These are phyloP conservation scores for Thyridium curvatum DNA, from an alignment of 2,329 filamentous ascomycete genomes.

Conservation along the genomic window DNA sequence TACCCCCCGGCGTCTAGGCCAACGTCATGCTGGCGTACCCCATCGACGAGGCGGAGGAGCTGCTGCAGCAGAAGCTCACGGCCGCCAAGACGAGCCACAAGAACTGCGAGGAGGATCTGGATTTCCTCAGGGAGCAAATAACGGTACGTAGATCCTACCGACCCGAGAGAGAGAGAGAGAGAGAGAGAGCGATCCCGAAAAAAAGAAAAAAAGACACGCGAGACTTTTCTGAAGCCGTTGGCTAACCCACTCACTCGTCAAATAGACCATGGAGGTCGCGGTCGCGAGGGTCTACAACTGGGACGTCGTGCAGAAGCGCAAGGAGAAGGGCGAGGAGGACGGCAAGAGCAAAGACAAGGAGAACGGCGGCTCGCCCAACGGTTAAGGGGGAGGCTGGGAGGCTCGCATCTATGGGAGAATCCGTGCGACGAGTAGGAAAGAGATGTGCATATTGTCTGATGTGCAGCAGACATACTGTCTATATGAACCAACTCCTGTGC, in stretches of 20 bases:
- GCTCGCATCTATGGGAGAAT: too few species aligned
- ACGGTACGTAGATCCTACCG: slow-evolving; percentile 54
- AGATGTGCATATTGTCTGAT: too few species aligned
- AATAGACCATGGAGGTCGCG: slow-evolving; percentile 88
- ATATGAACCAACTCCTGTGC: too few species aligned
- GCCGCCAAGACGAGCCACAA: slow-evolving; percentile 72
- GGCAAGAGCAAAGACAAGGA: slow-evolving; percentile 32
- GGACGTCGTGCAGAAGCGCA: slow-evolving; percentile 93
- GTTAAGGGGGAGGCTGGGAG: slow-evolving; percentile 11
- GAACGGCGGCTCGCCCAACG: slow-evolving; percentile 21
- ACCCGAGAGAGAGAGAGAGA: too few species aligned
- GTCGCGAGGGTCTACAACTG: slow-evolving; percentile 98
- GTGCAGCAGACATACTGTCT: too few species aligned
- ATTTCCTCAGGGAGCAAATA: slow-evolving; percentile 93
- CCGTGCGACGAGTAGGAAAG: too few species aligned
- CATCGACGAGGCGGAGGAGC: slow-evolving; percentile 74
- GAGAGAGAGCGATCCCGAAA: too few species aligned
- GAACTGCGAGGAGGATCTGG: slow-evolving; percentile 95
- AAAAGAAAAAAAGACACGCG: too few species aligned
- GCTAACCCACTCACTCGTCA: too few species aligned
- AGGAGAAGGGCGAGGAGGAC: slow-evolving; percentile 70
- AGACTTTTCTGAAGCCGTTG: too few species aligned
- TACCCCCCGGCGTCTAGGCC: slow-evolving; percentile 46
- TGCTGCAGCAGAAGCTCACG: slow-evolving; percentile 70
- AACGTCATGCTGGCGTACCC: slow-evolving; percentile 98